Percentiles rank a stretch among this genome's conserved stretches.
These are phyloP conservation scores for Nicotiana sylvestris DNA, from an alignment of 257 asterid genomes.

Conservation along the genomic window DNA sequence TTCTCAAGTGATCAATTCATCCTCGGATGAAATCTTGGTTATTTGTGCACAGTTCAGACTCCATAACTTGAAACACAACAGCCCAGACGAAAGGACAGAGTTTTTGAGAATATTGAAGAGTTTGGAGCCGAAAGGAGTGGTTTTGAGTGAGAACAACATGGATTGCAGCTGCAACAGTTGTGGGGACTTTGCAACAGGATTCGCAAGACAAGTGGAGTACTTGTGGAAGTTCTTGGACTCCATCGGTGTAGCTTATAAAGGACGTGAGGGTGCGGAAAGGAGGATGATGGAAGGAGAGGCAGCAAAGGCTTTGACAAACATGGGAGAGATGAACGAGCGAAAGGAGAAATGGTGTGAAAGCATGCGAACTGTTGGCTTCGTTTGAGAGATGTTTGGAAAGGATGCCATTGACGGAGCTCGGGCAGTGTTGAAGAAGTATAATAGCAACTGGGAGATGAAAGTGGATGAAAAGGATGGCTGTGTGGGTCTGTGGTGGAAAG, in stretches of 20 bases:
- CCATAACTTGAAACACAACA: slow-evolving; percentile 55
- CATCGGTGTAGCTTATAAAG: slow-evolving; percentile 64
- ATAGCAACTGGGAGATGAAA: slow-evolving; percentile 66
- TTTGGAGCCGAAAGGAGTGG: slow-evolving; percentile 58
- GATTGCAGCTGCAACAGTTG: slow-evolving; percentile 71
- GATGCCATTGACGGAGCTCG: slow-evolving; percentile 65
- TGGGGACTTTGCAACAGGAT: slow-evolving; percentile 60
- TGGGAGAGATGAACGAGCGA: slow-evolving; percentile 66
- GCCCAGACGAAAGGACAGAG: slow-evolving; percentile 55
- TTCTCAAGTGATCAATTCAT: slow-evolving; percentile 44
- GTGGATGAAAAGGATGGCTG: slow-evolving; percentile 55
- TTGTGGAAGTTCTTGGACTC: slow-evolving; percentile 77
- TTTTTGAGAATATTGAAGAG: slow-evolving; percentile 42
- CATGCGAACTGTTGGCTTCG: slow-evolving; percentile 57
- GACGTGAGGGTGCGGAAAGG: slow-evolving; percentile 73
- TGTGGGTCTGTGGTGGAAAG: slow-evolving; percentile 72
- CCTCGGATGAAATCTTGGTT: slow-evolving; percentile 52
- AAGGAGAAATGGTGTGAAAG: slow-evolving; percentile 76
- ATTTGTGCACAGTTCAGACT: slow-evolving; percentile 67
- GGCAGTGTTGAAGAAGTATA: slow-evolving; percentile 71
- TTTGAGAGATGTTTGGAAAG: slow-evolving; percentile 42
- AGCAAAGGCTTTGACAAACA: slow-evolving; percentile 52
- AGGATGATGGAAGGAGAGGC: slow-evolving; percentile 91
- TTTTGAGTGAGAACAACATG: slow-evolving; percentile 60
- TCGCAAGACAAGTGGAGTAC: slow-evolving; percentile 60